phyloP scores from a whole-genome alignment of 805 yeast species.

The Kuraishia borneana region DNA sequence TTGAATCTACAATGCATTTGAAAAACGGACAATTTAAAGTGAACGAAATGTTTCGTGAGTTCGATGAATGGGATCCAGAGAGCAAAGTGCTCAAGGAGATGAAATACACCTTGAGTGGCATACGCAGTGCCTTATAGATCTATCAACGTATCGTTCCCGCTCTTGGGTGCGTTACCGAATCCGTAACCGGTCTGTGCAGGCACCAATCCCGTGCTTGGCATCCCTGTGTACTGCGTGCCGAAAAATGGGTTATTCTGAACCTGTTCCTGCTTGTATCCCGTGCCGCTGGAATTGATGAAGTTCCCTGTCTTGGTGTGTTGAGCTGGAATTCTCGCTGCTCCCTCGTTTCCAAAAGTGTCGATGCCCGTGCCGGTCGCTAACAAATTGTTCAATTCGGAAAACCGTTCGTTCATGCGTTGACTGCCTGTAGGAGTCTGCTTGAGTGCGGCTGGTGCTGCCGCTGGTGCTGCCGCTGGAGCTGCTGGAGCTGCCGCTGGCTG shows the following conservation, averaged over 20 bases:
- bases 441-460: slow-evolving; percentile 27
- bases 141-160: slow-evolving; percentile 15
- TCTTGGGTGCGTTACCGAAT: slow-evolving; percentile 56
- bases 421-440: slow-evolving; percentile 36
- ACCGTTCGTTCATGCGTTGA: slow-evolving; percentile 42
- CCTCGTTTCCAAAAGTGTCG: slow-evolving; percentile 89
- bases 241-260: slow-evolving; percentile 49
- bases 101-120: slow-evolving; percentile 40
- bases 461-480: slow-evolving; percentile 19
- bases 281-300: slow-evolving; percentile 82
- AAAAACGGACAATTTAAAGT: slow-evolving; percentile 46
- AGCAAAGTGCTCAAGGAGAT: slow-evolving; percentile 73
- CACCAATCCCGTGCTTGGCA: slow-evolving; percentile 37
- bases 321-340: slow-evolving; percentile 78
- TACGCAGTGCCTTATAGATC: slow-evolving; percentile 13
- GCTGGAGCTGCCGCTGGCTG: slow-evolving; percentile 22
- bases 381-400: slow-evolving; percentile 66
- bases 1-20: slow-evolving; percentile 27
- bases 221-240: slow-evolving; percentile 63
- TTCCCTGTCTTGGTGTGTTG: slow-evolving; percentile 79
- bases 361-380: slow-evolving; percentile 83
- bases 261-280: slow-evolving; percentile 51
- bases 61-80: slow-evolving; percentile 82
- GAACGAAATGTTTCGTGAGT: slow-evolving; percentile 49
- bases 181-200: slow-evolving; percentile 92